Conservation (phyloP, 2,329 filamentous ascomycete genomes). For the Apiospora pterosperma region DNA sequence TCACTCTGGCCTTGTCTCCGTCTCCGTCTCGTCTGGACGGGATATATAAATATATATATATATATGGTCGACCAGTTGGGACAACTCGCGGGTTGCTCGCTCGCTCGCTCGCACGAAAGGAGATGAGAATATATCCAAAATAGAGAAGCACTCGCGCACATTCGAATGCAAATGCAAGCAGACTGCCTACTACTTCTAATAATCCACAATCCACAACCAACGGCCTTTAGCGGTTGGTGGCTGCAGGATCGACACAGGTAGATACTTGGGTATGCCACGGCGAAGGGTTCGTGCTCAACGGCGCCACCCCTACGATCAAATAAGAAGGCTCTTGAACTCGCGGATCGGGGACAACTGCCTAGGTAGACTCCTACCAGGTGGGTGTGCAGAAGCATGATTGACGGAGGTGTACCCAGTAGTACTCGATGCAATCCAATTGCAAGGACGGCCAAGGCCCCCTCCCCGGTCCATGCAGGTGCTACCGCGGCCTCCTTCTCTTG, state of each 20-base stretch:
- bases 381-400: neutral
- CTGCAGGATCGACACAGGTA: neutral
- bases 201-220: neutral
- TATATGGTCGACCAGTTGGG: neutral
- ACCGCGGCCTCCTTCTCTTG: neutral
- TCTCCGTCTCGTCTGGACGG: neutral
- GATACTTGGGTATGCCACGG: neutral
- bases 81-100: neutral
- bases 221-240: neutral
- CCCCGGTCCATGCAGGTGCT: conserved; percentile 11
- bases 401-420: neutral
- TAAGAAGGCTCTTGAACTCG: neutral
- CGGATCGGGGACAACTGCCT: neutral
- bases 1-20: neutral
- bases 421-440: neutral
- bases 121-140: too few species aligned
- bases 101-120: neutral
- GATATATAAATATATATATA: too few species aligned
- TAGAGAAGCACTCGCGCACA: too few species aligned
- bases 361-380: neutral
- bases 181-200: too few species aligned
- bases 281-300: neutral
- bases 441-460: neutral
- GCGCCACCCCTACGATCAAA: conserved; percentile 1
- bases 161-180: neutral